These are phyloP conservation scores for Saturnispora sanitii DNA, from an alignment of 805 yeast genomes.

Conservation along the genomic window DNA sequence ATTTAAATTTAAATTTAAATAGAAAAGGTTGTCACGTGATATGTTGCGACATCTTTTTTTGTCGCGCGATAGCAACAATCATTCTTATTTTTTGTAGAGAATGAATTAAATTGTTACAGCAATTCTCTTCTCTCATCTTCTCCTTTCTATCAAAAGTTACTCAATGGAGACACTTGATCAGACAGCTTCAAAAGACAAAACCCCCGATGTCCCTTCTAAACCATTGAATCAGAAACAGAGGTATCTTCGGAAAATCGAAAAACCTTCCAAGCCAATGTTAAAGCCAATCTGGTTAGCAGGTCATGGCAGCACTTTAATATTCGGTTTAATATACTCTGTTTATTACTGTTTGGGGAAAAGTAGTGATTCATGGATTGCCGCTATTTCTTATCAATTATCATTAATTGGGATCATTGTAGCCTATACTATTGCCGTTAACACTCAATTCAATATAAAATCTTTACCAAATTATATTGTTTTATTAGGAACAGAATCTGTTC, in stretches of 20 bases:
- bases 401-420: slow-evolving; percentile 48
- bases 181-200: background rate
- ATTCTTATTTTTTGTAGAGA: no score
- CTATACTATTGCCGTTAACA: slow-evolving; percentile 42
- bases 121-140: no score
- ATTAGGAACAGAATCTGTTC: slow-evolving; percentile 69
- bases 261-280: slow-evolving; percentile 14
- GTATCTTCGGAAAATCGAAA: slow-evolving; percentile 9
- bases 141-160: no score
- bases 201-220: background rate
- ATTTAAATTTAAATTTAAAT: no score
- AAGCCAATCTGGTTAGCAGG: slow-evolving; percentile 49
- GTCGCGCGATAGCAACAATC: no score
- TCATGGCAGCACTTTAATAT: slow-evolving; percentile 36
- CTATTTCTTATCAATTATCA: slow-evolving; percentile 44
- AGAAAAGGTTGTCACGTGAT: no score
- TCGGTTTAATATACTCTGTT: slow-evolving; percentile 30
- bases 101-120: no score
- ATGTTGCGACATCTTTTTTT: no score
- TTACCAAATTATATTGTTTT: slow-evolving; percentile 56
- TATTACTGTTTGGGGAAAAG: slow-evolving; percentile 27
- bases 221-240: background rate
- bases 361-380: slow-evolving; percentile 36
- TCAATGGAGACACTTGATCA: no score
- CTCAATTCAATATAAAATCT: slow-evolving; percentile 46